Evolutionary conservation across 495 filamentous ascomycete species (phyloP), one percentile per base, ranked within the genome.

Genomic region (Daldinia concentrica): DNA sequence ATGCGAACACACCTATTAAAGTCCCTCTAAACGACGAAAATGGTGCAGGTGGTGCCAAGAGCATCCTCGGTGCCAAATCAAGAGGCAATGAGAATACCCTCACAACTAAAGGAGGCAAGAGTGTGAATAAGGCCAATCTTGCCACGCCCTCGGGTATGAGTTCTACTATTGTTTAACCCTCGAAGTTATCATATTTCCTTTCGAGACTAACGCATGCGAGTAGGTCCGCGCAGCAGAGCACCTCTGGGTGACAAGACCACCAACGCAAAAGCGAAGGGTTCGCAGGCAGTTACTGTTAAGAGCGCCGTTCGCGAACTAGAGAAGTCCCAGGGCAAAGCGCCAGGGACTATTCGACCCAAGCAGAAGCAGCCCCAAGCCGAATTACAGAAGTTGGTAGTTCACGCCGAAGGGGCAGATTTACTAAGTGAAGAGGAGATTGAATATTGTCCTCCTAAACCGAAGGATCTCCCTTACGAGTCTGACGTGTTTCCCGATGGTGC

Each of bases 221-320:
- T 64, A 92, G 91, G 86, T 50, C 86, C 90, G 52, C 88, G 89
- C 43, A 91, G 86, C 52, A 90, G 93, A 67, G 94, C 95, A 41
- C 90, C 92, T 4, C 81, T 98, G 57, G 96, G 96, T 39, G 86
- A 90, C 83, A 99, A 99, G 80, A 98, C 95, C 0, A 98, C 95
- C 48, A 99, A 99, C 80, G 92, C 91, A 43, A 98, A 95, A 82
- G 86, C 92, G 58, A 92, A 85, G 74, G 86, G 86, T 4, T 88
- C 90, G 71, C 93, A 80, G 19, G 74, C 80, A 4, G 74, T 79
- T 0, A 82, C 79, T 17, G 83, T 74, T 45, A 86, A 84, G 66
- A 73, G 76, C 17, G 76, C 76, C 37, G 73, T 77, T 24, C 78
- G 77, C n/a, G 74, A 82, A 58, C 56, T 82, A 36, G 81, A 85